phyloP scores from a whole-genome alignment of 2,329 filamentous ascomycete species.

The Chrysosporium queenslandicum region DNA sequence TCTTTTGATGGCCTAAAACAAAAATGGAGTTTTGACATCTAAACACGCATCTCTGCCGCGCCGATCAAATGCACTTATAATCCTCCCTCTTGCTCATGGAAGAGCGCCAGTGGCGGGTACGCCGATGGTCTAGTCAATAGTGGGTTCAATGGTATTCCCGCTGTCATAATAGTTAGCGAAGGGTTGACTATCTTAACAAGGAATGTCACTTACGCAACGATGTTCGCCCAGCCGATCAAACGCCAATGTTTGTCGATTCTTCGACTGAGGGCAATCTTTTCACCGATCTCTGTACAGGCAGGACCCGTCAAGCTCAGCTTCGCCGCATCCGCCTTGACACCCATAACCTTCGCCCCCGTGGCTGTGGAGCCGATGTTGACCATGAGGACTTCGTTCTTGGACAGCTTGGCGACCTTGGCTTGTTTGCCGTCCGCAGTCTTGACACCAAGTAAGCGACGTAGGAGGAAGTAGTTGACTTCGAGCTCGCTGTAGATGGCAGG shows the following conservation, averaged over 20 bases:
- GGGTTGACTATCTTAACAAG: too few species aligned
- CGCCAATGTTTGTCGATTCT: slow-evolving; percentile 99
- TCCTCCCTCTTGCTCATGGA: background rate
- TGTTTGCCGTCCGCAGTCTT: slow-evolving; percentile 98
- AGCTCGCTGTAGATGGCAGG: slow-evolving; percentile 97
- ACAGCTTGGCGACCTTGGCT: slow-evolving; percentile 94
- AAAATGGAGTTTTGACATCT: slow-evolving; percentile 5
- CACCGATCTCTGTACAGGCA: slow-evolving; percentile 91
- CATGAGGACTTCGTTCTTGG: slow-evolving; percentile 99
- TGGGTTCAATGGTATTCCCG: slow-evolving; percentile 41
- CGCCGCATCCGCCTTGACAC: slow-evolving; percentile 94
- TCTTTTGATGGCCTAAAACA: slow-evolving; percentile 5
- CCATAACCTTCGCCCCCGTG: slow-evolving; percentile 92
- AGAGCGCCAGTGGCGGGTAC: background rate
- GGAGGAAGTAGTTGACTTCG: slow-evolving; percentile 98
- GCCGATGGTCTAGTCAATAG: slow-evolving; percentile 28
- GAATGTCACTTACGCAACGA: slow-evolving; percentile 46
- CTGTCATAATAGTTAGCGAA: slow-evolving; percentile 21
- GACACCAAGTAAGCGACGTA: slow-evolving; percentile 87
- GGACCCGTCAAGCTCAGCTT: slow-evolving; percentile 88
- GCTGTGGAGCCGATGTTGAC: slow-evolving; percentile 98
- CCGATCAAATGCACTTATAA: background rate
- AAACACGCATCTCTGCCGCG: slow-evolving; percentile 2
- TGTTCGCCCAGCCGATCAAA: slow-evolving; percentile 82
- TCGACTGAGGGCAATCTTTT: slow-evolving; percentile 92